Evolutionary conservation across 2,329 filamentous ascomycete genomes (phyloP).

Genomic region (Xenoacremonium recifei): DNA sequence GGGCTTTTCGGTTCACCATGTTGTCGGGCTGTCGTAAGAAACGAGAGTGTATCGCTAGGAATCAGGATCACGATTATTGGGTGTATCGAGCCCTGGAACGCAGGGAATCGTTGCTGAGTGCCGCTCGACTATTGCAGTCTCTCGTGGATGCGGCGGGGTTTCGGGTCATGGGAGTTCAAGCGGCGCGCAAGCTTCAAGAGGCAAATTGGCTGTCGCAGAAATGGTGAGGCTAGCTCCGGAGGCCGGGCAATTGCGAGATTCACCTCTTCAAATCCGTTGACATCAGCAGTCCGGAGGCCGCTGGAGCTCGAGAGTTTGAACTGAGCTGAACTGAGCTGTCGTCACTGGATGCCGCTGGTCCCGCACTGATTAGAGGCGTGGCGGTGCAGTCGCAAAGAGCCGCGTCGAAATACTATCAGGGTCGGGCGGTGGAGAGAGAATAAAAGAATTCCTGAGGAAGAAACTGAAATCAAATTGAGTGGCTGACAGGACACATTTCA

Average conservation of each 20-base stretch:
- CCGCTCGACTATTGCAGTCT: background rate
- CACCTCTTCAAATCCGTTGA: no score
- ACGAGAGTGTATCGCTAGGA: no score
- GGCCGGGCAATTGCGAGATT: no score
- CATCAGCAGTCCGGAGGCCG: background rate
- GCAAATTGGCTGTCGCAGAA: background rate
- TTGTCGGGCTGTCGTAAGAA: background rate
- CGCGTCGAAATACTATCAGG: conserved; percentile 3
- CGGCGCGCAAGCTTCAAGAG: background rate
- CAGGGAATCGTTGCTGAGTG: background rate
- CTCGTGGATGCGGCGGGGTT: conserved; percentile 5
- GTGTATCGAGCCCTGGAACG: background rate
- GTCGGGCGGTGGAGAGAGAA: background rate
- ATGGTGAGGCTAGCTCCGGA: no score
- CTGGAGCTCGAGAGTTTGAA: background rate
- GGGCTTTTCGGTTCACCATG: conserved; percentile 7
- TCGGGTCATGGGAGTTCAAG: conserved; percentile 6
- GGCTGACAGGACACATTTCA: no score
- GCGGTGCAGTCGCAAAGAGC: conserved; percentile 13
- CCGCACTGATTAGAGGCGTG: conserved; percentile 16
- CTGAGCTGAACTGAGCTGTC: no score
- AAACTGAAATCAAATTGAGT: no score
- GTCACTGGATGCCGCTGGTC: conserved; percentile 20
- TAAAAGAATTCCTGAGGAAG: background rate
- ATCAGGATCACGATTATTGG: no score